Evolutionary conservation across 345 rosid genomes (phyloP).

Genomic region (Citrus glauca): DNA sequence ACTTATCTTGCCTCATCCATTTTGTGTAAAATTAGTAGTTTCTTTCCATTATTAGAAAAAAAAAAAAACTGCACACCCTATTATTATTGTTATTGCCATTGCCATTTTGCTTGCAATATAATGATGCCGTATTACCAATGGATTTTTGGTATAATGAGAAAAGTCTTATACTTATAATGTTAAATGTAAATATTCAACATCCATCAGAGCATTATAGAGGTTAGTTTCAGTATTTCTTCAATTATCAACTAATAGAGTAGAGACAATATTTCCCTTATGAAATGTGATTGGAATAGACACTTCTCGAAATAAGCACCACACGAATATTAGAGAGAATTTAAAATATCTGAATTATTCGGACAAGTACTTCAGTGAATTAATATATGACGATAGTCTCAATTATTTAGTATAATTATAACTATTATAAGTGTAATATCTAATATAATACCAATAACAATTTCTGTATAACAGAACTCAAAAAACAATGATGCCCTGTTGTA

Average conservation of each 20-base stretch:
- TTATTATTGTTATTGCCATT: too few species aligned
- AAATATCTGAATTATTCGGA: fast-evolving
- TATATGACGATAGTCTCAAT: too few species aligned
- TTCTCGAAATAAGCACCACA: fast-evolving
- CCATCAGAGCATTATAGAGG: fast-evolving
- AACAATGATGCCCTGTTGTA: too few species aligned
- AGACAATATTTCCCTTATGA: fast-evolving
- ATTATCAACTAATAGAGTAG: too few species aligned
- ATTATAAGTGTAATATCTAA: fast-evolving
- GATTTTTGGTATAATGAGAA: fast-evolving
- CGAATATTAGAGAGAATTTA: too few species aligned
- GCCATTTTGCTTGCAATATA: too few species aligned
- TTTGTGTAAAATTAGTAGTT: not conserved
- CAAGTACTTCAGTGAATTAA: fast-evolving
- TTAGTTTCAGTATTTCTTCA: too few species aligned
- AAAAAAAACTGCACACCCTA: too few species aligned
- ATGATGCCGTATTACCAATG: too few species aligned
- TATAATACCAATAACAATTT: fast-evolving
- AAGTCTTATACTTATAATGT: fast-evolving
- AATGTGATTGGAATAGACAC: too few species aligned
- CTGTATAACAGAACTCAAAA: fast-evolving
- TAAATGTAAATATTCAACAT: too few species aligned
- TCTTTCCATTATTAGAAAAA: too few species aligned
- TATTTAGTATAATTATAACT: fast-evolving
- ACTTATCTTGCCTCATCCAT: not conserved